Evolutionary conservation across 2,329 filamentous ascomycete species (phyloP).

Genomic region (Cordyceps tenuipes): DNA sequence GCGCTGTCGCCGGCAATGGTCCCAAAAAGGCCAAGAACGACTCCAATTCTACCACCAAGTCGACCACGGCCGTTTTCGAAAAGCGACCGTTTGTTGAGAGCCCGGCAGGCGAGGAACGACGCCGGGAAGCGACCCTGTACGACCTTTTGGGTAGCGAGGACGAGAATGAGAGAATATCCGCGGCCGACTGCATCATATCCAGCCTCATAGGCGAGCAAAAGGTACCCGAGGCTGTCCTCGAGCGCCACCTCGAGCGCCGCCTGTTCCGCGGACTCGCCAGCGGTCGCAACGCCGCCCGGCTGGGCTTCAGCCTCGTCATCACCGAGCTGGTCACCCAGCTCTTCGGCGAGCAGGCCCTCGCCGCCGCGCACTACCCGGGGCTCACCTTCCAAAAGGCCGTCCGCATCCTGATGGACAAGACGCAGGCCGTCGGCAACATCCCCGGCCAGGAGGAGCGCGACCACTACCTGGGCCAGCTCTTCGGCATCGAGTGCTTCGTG

Average conservation of each 20-base stretch:
- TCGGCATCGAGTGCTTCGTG: slow-evolving; percentile 79
- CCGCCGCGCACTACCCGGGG: slow-evolving; percentile 39
- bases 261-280: slow-evolving; percentile 85
- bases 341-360: slow-evolving; percentile 44
- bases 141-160: slow-evolving; percentile 54
- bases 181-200: slow-evolving; percentile 50
- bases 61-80: slow-evolving; percentile 19
- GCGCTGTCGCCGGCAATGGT: slow-evolving; percentile 17
- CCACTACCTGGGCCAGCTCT: slow-evolving; percentile 74
- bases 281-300: slow-evolving; percentile 75
- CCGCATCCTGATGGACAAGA: slow-evolving; percentile 46
- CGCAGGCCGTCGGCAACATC: slow-evolving; percentile 43
- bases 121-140: slow-evolving; percentile 51
- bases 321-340: slow-evolving; percentile 71
- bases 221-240: slow-evolving; percentile 44
- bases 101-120: slow-evolving; percentile 43
- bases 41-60: slow-evolving; percentile 15
- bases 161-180: slow-evolving; percentile 44
- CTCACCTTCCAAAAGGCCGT: slow-evolving; percentile 50
- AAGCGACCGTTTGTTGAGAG: slow-evolving; percentile 42
- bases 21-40: slow-evolving; percentile 27
- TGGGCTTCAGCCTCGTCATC: slow-evolving; percentile 84
- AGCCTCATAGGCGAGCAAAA: slow-evolving; percentile 43
- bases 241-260: slow-evolving; percentile 54
- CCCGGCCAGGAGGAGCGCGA: slow-evolving; percentile 74